phyloP scores from a whole-genome alignment of 2,329 filamentous ascomycete species.

The Cordyceps javanica region DNA sequence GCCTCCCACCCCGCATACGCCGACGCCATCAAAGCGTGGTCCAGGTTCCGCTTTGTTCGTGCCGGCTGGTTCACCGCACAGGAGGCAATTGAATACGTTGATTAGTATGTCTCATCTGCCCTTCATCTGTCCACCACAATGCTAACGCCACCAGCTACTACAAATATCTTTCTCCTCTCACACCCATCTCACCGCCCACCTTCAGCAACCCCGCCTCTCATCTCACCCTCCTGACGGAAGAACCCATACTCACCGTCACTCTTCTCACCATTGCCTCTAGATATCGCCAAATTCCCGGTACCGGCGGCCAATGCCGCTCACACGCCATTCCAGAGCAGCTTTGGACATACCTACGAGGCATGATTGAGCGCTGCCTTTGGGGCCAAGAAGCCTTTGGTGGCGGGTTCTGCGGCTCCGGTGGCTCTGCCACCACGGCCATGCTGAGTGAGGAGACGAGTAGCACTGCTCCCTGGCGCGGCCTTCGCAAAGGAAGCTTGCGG shows the following conservation, averaged over 20 bases:
- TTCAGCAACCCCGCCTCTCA: constrained; percentile 80
- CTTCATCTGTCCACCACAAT: not conserved
- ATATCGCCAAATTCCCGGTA: constrained; percentile 72
- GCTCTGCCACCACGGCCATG: constrained; percentile 24
- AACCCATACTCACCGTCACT: constrained; percentile 88
- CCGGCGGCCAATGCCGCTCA: constrained; percentile 75
- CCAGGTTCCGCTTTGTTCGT: constrained; percentile 86
- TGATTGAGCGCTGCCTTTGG: constrained; percentile 94
- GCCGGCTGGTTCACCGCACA: constrained; percentile 93
- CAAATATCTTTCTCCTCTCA: constrained; percentile 81
- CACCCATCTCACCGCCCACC: constrained; percentile 87
- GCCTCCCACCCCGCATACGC: constrained; percentile 50
- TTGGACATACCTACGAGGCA: constrained; percentile 88
- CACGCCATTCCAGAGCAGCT: constrained; percentile 92
- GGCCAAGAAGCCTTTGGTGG: constrained; percentile 94
- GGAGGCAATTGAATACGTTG: constrained; percentile 89
- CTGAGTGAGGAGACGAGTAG: constrained; percentile 56
- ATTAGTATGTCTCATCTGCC: constrained; percentile 57
- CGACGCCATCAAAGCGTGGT: constrained; percentile 81
- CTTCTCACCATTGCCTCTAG: constrained; percentile 86
- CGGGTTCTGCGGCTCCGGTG: constrained; percentile 70
- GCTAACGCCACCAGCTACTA: constrained; percentile 60
- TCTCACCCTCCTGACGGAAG: constrained; percentile 72
- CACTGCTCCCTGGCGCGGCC: constrained; percentile 62
- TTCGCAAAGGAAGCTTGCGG: constrained; percentile 72